Conservation (phyloP, 2,329 filamentous ascomycete genomes). For the Fusarium sp. region DNA sequence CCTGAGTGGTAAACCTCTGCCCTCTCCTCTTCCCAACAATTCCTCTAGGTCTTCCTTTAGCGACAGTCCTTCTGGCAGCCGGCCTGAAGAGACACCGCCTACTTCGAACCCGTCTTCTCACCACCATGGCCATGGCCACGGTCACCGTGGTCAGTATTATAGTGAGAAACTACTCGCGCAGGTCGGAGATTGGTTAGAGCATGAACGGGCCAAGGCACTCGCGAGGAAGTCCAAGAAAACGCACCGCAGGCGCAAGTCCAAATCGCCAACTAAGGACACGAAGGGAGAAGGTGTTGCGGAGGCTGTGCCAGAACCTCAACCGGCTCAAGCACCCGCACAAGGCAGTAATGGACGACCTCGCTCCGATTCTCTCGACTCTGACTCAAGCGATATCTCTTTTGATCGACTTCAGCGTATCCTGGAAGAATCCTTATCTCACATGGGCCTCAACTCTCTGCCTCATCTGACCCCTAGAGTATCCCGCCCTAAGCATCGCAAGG, state of each 20-base stretch:
- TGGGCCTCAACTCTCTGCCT: constrained; percentile 61
- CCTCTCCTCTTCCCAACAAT: constrained; percentile 45
- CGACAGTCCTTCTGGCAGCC: constrained; percentile 45
- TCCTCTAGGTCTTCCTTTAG: constrained; percentile 60
- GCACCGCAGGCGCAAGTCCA: constrained; percentile 54
- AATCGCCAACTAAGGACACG: constrained; percentile 49
- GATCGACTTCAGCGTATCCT: constrained; percentile 85
- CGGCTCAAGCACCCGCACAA: constrained; percentile 36
- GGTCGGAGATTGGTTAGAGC: constrained; percentile 84
- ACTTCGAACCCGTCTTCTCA: constrained; percentile 33
- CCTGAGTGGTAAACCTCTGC: constrained; percentile 47
- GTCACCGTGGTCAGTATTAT: constrained; percentile 52
- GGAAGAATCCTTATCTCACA: constrained; percentile 69
- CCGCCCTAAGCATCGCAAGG: constrained; percentile 54
- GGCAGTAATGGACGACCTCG: constrained; percentile 45
- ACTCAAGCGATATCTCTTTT: constrained; percentile 77
- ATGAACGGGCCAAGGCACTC: constrained; percentile 73
- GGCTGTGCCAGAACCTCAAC: constrained; percentile 9
- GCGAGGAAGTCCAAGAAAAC: constrained; percentile 58
- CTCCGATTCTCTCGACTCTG: constrained; percentile 69
- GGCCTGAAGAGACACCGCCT: constrained; percentile 44
- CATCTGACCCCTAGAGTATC: constrained; percentile 54
- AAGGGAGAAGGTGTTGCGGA: constrained; percentile 33
- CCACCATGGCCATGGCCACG: constrained; percentile 35
- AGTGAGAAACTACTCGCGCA: constrained; percentile 74